Base-by-base conservation (phyloP, 176 grass and related monocot species). In the Bolboschoenus planiculmis region DNA sequence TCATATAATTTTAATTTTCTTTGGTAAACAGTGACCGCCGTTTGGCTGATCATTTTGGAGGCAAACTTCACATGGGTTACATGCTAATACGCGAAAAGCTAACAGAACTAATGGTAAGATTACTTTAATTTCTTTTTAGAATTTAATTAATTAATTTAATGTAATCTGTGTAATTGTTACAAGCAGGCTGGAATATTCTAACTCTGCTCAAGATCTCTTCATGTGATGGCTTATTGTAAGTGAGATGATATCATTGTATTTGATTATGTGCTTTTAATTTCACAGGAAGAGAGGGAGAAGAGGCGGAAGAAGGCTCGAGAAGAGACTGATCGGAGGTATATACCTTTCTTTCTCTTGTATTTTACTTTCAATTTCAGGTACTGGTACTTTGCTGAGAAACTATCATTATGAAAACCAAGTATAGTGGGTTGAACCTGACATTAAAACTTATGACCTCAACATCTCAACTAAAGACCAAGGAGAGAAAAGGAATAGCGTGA, bases 1-100 rank as follows among this genome's bases (percentile, higher is more conserved):
- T 77, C 48, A 33, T 34, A 53, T 74, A 74, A 74, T 74, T 39
- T 36, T 44, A 29, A 27, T 39, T 84, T 59, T 29, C 73, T 44
- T 51, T 83, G 26, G 29, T 78, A 61, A 83, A 87, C 84, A 95
- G 96, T 95, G 92, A 99, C 75, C 92, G 92, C 33, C 96, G 96
- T 43, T 64, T 99, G 82, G 92, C 96, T 82, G 92, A 99, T 93
- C 96, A 99, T 91, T 99, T 99, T 90, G 96, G 96, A 83, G 96
- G 96, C 27, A 95, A 99, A 84, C 96, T 95, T 86, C 96, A 99
- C 68, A 86, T 99, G 66, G 96, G 96, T 27, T 99, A 93, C 75
- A 93, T 95, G 89, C 96, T 94, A 65, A 89, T 95, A 48, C 96
- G 96, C 60, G 96, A 99, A 56, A 99, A 92, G 64, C 84, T 95